phyloP scores from a whole-genome alignment of 2,329 filamentous ascomycete genomes.

The Neonectria neomacrospora region DNA sequence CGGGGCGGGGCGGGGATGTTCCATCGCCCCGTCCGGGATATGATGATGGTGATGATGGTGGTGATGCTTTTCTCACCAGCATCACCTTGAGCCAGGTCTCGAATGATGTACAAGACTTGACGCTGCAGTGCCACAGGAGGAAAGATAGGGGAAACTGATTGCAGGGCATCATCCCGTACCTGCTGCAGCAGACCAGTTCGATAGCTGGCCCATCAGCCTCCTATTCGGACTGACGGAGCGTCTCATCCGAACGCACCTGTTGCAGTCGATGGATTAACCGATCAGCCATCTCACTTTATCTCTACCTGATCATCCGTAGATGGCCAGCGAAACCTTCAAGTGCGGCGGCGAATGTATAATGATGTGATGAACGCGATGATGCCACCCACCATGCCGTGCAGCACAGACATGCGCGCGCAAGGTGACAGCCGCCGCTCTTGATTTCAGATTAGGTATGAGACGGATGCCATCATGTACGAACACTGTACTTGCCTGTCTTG shows the following conservation, averaged over 20 bases:
- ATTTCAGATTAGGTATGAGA: not conserved
- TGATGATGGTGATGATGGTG: constrained; percentile 20
- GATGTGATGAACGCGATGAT: constrained; percentile 30
- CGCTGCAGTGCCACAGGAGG: not conserved
- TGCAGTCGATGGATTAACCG: not conserved
- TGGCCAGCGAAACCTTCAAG: constrained; percentile 8
- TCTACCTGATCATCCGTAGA: constrained; percentile 7
- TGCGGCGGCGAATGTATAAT: not conserved
- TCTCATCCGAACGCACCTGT: not conserved
- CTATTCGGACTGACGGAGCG: not conserved
- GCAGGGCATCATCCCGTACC: constrained; percentile 4
- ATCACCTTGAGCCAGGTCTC: not conserved
- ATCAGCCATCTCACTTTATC: constrained; percentile 1
- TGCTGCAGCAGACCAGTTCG: not conserved
- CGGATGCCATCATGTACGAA: not conserved
- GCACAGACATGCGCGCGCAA: not conserved
- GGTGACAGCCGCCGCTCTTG: constrained; percentile 6
- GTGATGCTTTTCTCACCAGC: not conserved
- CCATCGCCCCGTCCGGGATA: not conserved
- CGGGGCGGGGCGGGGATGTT: constrained; percentile 33
- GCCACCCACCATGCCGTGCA: constrained; percentile 7
- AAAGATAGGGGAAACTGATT: constrained; percentile 6
- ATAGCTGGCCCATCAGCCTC: not conserved
- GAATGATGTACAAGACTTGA: not conserved
- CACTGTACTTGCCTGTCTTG: not conserved